Conservation (phyloP, 2,329 filamentous ascomycete genomes). For the Fusarium sp. region DNA sequence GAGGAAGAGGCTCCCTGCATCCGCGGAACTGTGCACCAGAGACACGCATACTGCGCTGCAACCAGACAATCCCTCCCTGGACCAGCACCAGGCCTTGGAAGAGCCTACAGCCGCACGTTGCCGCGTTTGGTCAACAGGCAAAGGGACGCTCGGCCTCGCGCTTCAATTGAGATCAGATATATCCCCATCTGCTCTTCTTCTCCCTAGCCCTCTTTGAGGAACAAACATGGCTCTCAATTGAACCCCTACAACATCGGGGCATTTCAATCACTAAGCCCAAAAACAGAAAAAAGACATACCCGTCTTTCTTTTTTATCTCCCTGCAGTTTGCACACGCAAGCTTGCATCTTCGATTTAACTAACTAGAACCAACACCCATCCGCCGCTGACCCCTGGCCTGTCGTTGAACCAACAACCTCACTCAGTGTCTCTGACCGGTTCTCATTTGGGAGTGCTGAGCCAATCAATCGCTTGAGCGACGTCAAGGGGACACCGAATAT, state of each 20-base stretch:
- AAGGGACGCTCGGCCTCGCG: constrained; percentile 12
- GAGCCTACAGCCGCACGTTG: constrained; percentile 4
- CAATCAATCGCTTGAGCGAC: neutral
- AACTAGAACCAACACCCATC: constrained; percentile 13
- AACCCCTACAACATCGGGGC: neutral
- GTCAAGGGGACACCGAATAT: neutral
- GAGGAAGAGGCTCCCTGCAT: neutral
- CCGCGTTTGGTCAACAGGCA: constrained; percentile 18
- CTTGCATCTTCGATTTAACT: neutral
- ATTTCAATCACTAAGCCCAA: neutral
- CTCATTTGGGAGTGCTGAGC: neutral
- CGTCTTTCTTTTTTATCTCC: neutral
- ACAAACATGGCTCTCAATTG: constrained; percentile 4
- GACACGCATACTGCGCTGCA: constrained; percentile 9
- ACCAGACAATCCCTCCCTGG: constrained; percentile 16
- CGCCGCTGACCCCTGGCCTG: neutral
- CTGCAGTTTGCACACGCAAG: neutral
- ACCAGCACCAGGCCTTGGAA: neutral
- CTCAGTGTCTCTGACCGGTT: constrained; percentile 3
- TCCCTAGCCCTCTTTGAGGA: neutral
- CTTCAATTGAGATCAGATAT: constrained; percentile 12
- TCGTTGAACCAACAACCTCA: constrained; percentile 21
- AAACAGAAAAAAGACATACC: neutral
- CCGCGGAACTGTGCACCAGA: neutral
- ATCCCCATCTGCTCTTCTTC: neutral